Evolutionary conservation across 2,329 filamentous ascomycete species (phyloP).

Genomic region (Stagonosporopsis vannaccii): DNA sequence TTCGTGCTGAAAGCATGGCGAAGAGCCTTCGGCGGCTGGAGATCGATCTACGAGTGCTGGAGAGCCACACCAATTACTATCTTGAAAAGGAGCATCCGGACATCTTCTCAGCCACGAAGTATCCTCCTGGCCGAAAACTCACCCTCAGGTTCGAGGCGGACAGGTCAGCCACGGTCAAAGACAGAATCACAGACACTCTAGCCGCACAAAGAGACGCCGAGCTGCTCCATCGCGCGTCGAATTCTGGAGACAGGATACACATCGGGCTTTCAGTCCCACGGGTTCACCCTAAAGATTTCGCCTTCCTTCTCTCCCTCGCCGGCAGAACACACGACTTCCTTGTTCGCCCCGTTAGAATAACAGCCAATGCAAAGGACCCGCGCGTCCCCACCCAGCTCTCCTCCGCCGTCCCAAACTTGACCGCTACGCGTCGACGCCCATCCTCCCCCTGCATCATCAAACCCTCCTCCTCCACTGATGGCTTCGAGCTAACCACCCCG

Average conservation of each 20-base stretch:
- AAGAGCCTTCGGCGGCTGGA: constrained; percentile 27
- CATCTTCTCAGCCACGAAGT: constrained; percentile 29
- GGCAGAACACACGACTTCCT: constrained; percentile 33
- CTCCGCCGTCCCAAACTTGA: constrained; percentile 15
- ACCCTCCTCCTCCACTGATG: constrained; percentile 26
- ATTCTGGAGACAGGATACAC: constrained; percentile 23
- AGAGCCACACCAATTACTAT: constrained; percentile 32
- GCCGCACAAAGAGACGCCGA: constrained; percentile 37
- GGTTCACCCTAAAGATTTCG: constrained; percentile 36
- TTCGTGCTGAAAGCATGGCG: constrained; percentile 28
- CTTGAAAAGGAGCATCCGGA: constrained; percentile 37
- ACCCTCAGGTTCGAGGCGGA: constrained; percentile 26
- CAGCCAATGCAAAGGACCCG: not conserved
- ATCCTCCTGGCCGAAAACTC: constrained; percentile 31
- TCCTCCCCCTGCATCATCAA: constrained; percentile 25
- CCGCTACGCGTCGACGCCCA: constrained; percentile 13
- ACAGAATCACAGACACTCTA: constrained; percentile 28
- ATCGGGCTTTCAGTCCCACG: constrained; percentile 38
- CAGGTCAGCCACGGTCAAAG: constrained; percentile 20
- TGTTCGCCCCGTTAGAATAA: constrained; percentile 22
- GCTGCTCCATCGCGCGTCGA: constrained; percentile 30
- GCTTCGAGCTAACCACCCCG: constrained; percentile 33
- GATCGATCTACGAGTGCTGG: constrained; percentile 26
- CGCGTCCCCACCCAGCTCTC: not conserved
- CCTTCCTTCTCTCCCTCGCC: constrained; percentile 29